Base-by-base conservation (phyloP, 495 filamentous ascomycete genomes). In the Neurospora sp. region DNA sequence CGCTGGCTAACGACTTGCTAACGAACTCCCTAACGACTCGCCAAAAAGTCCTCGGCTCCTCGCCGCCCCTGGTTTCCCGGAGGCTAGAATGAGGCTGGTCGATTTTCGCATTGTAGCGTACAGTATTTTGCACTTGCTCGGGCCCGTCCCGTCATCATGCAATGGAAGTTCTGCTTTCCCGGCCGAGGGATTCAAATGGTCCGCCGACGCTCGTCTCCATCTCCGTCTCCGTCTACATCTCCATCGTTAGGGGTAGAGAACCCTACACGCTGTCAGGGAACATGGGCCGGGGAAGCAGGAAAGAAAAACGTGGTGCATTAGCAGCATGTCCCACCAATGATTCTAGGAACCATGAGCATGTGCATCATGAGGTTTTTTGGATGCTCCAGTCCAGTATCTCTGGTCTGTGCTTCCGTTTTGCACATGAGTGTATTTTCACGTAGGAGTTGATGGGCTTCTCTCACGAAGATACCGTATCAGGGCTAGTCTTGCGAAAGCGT, bases 231-330 rank as follows among this genome's bases (percentile, higher is more conserved):
- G 54, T 62, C 54, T 62, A 18, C 27, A 62, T 62, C 11, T 59
- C 20, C 27, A 62, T 62, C 20, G 27, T 10, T 35, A 62, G 23
- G 20, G 23, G 46, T 59, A 59, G 44, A 48, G 9, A 12, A 23
- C 46, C 10, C 20, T 54, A 54, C 20, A 54, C 11, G 5, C 27
- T 62, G 44, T 9, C 54, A 38, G 70, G 41, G 70, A 54, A 69
- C 71, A 72, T 62, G 71, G 71, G 71, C 11, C 71, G 46, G 71
- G 46, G 46, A 72, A 72, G 18, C 35, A 69, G 71, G 71, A 72
- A 37, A 31, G 3, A 14, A 72, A 20, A 72, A n/a, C n/a, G 23
- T 72, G 71, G 54, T 62, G 54, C 27, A 62, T 62, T 35, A 18
- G 27, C 54, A 62, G 27, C 54, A 35, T 62, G 23, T 62, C 27